Evolutionary conservation across 805 yeast genomes (phyloP), one percentile per base, ranked within the genome.

Genomic region (Kluyveromyces starmeri): DNA sequence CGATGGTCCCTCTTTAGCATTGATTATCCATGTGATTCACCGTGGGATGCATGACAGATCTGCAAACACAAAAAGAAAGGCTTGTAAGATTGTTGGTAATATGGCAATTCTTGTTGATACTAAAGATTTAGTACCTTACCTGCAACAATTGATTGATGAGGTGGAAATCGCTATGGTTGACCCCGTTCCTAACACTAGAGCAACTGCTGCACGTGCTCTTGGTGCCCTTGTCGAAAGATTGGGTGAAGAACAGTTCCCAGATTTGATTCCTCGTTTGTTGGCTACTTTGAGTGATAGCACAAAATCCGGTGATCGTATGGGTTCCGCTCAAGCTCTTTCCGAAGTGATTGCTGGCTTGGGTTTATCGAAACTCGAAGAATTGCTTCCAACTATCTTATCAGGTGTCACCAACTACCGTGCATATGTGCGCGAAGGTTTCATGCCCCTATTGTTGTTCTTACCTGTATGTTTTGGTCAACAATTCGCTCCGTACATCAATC

Each of bases 41-140:
- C 75, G 98, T 58, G 99, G 97, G 63, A 77, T 92, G 83, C 75
- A 73, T 34, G 97, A 89, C 46, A 69, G 98, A 51, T 82, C 95
- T n/a, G 96, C 97, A 0, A 68, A 77, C 27, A 83, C 92, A 4
- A 92, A 89, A 65, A 75, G 83, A 56, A 85, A 85, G 58, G 89
- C 97, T 0, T 88, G 97, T 59, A 96, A 92, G 61, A 89, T 92
- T 66, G 96, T 92, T 20, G 99, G 99, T 43, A 92, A 92, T 53
- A 92, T 92, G 97, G 86, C 97, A 2, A 85, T 92, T 55, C 68
- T 92, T 49, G 96, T 94, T 12, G 97, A 89, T 49, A 68, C 84
- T 12, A 75, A 72, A 46, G 98, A 92, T 56, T 67, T 92, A 40
- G 60, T 75, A 34, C 96, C 96, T 17, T 92, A 92, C 60, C 65